Evolutionary conservation across 345 rosid genomes (phyloP).

Genomic region (Capsella bursapastoris): DNA sequence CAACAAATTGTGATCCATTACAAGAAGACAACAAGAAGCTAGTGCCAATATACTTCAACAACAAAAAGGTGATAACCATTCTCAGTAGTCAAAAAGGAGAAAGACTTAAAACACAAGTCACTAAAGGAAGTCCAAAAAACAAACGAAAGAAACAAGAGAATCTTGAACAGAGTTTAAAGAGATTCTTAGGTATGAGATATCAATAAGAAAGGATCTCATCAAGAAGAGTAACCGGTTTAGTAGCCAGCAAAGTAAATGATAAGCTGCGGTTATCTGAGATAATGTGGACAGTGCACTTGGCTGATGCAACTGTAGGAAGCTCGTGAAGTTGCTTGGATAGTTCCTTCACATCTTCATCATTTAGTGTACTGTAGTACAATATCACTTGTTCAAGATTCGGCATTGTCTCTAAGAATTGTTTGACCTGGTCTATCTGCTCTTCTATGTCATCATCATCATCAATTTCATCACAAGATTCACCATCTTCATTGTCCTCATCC

Average conservation of each 20-base stretch:
- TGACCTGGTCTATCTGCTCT: not conserved
- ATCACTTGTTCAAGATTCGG: conserved; percentile 1
- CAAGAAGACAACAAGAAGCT: not conserved
- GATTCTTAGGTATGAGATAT: not conserved
- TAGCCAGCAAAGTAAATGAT: not conserved
- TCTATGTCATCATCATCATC: not conserved
- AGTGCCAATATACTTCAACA: too few relatives aligned
- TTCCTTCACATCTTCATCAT: not conserved
- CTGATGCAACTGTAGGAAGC: not conserved
- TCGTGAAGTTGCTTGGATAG: not conserved
- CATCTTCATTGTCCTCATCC: not conserved
- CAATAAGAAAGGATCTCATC: not conserved
- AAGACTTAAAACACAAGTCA: not conserved
- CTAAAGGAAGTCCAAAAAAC: not conserved
- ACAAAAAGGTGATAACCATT: not conserved
- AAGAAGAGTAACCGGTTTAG: not conserved
- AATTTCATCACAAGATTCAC: not conserved
- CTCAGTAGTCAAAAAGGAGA: not conserved
- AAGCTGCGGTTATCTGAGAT: not conserved
- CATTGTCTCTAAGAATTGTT: not conserved
- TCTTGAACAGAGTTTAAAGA: not conserved
- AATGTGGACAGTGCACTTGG: not conserved
- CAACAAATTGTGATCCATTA: not conserved
- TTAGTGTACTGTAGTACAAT: not conserved
- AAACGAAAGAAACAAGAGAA: not conserved